Percentiles rank a stretch among this genome's conserved stretches.
Evolutionary conservation across 208 protist genomes (phyloP).

Genomic region (Trypanosoma cruzi): DNA sequence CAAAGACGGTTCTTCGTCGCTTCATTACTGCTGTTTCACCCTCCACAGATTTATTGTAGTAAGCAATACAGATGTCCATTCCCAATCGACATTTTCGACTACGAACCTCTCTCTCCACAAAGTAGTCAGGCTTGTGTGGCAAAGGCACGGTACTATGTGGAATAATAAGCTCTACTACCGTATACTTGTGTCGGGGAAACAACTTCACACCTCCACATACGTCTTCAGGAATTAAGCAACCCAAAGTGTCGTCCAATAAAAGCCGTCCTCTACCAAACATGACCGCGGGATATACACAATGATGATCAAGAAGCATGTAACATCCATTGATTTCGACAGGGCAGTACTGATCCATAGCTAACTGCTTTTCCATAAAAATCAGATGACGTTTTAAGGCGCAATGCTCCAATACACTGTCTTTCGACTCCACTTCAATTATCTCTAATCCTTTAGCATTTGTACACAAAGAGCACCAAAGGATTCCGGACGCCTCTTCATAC

Average conservation of each 20-base stretch:
- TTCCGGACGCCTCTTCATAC: conserved; percentile 21
- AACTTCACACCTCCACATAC: conserved; percentile 83
- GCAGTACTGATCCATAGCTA: conserved; percentile 51
- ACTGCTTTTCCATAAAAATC: conserved; percentile 33
- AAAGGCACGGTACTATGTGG: conserved; percentile 19
- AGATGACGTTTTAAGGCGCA: conserved; percentile 64
- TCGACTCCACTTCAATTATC: conserved; percentile 26
- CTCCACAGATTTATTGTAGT: conserved; percentile 15
- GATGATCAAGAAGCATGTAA: conserved; percentile 75
- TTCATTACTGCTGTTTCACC: conserved; percentile 20
- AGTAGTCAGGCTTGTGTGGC: conserved; percentile 10
- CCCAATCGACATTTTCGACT: neutral
- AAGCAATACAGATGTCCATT: neutral
- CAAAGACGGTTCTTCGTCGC: conserved; percentile 4
- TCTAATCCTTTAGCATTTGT: conserved; percentile 21
- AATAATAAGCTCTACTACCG: conserved; percentile 66
- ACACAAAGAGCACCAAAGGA: conserved; percentile 43
- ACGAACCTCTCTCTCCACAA: neutral
- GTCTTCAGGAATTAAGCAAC: conserved; percentile 64
- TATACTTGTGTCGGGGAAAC: conserved; percentile 73
- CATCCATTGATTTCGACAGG: conserved; percentile 68
- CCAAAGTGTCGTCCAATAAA: conserved; percentile 71
- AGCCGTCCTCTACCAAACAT: conserved; percentile 73
- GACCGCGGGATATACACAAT: conserved; percentile 68
- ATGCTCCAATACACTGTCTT: conserved; percentile 44